A percentile compares a stretch with the other conserved stretches of the same genome.
phyloP scores from a whole-genome alignment of 306 rosid species.

The Ormosia semicastrata region DNA sequence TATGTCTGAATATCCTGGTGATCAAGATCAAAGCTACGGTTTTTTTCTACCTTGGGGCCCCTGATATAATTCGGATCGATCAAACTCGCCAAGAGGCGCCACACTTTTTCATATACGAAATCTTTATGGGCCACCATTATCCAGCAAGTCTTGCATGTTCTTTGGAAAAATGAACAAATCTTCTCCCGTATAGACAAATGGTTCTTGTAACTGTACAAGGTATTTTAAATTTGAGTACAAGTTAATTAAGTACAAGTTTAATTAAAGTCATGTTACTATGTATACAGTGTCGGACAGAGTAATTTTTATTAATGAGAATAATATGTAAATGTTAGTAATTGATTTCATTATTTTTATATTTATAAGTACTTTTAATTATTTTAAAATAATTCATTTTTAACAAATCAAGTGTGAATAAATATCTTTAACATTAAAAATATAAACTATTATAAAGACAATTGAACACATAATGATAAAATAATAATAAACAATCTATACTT shows the following conservation, averaged over 20 bases:
- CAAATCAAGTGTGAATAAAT: no score
- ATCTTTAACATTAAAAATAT: no score
- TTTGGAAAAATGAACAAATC: background rate
- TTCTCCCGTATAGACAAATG: no score
- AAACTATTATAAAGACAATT: no score
- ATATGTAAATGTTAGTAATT: no score
- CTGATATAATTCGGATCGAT: background rate
- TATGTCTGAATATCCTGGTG: background rate
- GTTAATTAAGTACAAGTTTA: background rate
- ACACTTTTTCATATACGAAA: background rate
- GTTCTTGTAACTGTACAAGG: background rate
- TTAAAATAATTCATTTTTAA: no score
- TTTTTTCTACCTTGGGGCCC: conserved; percentile 25
- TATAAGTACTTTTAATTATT: no score
- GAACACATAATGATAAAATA: no score
- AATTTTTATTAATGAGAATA: no score
- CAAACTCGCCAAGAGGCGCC: background rate
- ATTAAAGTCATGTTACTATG: background rate
- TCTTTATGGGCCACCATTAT: conserved; percentile 21
- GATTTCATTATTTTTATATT: no score
- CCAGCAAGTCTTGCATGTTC: background rate
- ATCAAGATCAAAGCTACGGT: background rate
- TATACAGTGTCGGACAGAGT: no score
- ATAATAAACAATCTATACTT: no score
- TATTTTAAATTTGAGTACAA: background rate